Percentiles rank a stretch among this genome's conserved stretches.
Evolutionary conservation across 805 yeast genomes (phyloP).

Genomic region (Suhomyces kilbournensis): DNA sequence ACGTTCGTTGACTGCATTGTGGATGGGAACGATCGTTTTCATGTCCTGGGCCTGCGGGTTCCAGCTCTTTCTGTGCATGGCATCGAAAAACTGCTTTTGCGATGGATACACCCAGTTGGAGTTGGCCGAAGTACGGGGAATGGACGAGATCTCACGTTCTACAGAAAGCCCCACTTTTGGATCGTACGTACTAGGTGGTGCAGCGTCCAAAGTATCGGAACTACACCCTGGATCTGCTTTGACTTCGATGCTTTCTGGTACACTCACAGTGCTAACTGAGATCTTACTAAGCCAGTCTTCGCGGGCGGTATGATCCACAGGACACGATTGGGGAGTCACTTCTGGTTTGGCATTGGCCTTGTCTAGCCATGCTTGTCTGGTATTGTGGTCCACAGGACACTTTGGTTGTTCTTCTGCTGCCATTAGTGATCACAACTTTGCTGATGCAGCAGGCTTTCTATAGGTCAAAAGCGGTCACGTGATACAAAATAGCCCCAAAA

Average conservation of each 20-base stretch:
- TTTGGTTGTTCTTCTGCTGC: conserved; percentile 21
- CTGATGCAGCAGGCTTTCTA: neutral
- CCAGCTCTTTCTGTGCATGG: conserved; percentile 91
- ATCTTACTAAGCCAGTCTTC: conserved; percentile 49
- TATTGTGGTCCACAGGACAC: conserved; percentile 55
- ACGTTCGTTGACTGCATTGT: conserved; percentile 87
- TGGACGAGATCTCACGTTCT: conserved; percentile 76
- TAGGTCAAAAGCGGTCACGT: neutral
- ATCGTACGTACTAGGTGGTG: neutral
- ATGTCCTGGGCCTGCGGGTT: conserved; percentile 77
- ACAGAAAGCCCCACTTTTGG: conserved; percentile 44
- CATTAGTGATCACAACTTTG: neutral
- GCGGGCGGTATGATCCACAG: conserved; percentile 65
- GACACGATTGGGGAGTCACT: conserved; percentile 45
- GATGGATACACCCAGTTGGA: conserved; percentile 93
- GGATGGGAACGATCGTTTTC: conserved; percentile 90
- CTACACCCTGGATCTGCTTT: conserved; percentile 33
- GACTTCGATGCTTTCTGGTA: conserved; percentile 42
- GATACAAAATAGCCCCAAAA: no score
- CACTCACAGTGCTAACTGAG: conserved; percentile 25
- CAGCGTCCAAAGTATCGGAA: conserved; percentile 39
- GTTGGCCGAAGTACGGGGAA: conserved; percentile 66
- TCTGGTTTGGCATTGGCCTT: conserved; percentile 14
- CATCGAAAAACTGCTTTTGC: conserved; percentile 89
- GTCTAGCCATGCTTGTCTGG: conserved; percentile 30